Conservation (phyloP, 352 stramenopile genomes). For the Peronospora farinosa region DNA sequence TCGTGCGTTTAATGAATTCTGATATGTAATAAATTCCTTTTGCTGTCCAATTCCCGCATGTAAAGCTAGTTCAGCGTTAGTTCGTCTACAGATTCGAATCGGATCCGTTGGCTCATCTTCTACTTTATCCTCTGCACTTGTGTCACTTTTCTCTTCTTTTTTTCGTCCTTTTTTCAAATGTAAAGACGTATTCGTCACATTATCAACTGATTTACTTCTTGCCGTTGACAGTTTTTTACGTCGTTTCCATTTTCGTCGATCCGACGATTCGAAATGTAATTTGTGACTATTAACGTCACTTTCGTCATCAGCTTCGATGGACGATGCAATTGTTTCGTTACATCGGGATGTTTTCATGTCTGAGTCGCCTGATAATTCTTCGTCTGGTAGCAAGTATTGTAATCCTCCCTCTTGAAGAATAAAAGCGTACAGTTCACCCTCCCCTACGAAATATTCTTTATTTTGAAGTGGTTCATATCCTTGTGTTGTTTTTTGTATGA, state of each 20-base stretch:
- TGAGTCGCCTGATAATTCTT: constrained; percentile 15
- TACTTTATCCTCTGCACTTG: neutral
- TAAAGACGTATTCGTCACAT: neutral
- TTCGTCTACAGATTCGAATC: constrained; percentile 10
- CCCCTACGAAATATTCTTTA: constrained; percentile 27
- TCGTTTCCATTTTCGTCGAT: constrained; percentile 29
- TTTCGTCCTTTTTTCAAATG: constrained; percentile 1
- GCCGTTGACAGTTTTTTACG: constrained; percentile 32
- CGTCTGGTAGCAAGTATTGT: constrained; percentile 22
- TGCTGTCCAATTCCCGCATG: constrained; percentile 13
- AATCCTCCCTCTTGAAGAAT: constrained; percentile 31
- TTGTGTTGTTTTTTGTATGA: neutral
- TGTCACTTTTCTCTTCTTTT: constrained; percentile 2
- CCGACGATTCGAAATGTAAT: neutral
- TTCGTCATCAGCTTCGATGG: neutral
- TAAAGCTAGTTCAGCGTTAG: constrained; percentile 15
- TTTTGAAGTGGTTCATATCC: constrained; percentile 1
- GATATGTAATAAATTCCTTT: constrained; percentile 23
- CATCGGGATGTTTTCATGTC: neutral
- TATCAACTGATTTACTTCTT: constrained; percentile 8
- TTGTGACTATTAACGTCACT: constrained; percentile 2
- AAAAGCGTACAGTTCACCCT: constrained; percentile 33
- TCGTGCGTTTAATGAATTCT: constrained; percentile 18
- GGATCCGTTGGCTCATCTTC: constrained; percentile 9
- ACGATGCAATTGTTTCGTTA: neutral